Percentiles rank a stretch among this genome's conserved stretches.
phyloP scores from a whole-genome alignment of 2,329 filamentous ascomycete species.

The Calycina herbarum region DNA sequence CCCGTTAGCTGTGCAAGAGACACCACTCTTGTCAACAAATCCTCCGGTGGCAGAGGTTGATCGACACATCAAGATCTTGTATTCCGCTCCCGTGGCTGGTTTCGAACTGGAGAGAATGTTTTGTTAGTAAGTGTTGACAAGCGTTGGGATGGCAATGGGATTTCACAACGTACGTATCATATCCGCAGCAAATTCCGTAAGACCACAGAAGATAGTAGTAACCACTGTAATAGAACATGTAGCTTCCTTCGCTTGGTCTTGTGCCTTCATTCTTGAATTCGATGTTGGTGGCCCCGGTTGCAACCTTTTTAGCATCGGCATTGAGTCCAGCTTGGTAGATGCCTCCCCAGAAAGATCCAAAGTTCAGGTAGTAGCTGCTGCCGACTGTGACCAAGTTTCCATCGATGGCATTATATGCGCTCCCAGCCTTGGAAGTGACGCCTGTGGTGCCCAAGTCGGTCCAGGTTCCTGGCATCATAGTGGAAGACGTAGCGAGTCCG shows the following conservation, averaged over 20 bases:
- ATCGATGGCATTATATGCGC: slow-evolving; percentile 62
- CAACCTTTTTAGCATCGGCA: slow-evolving; percentile 36
- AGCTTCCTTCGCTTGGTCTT: slow-evolving; percentile 57
- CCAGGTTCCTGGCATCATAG: slow-evolving; percentile 56
- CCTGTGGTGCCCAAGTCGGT: slow-evolving; percentile 58
- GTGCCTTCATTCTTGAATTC: slow-evolving; percentile 52
- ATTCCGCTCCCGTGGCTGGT: slow-evolving; percentile 60
- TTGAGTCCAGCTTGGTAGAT: slow-evolving; percentile 59
- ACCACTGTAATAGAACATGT: slow-evolving; percentile 53
- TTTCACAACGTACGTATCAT: slow-evolving; percentile 41
- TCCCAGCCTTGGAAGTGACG: slow-evolving; percentile 45
- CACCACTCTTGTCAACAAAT: slow-evolving; percentile 58
- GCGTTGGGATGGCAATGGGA: not conserved
- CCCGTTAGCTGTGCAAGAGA: slow-evolving; percentile 54
- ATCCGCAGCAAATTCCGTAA: slow-evolving; percentile 61
- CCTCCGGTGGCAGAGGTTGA: slow-evolving; percentile 50
- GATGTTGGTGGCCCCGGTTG: slow-evolving; percentile 46
- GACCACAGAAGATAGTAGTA: slow-evolving; percentile 68
- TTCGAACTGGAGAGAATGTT: slow-evolving; percentile 13
- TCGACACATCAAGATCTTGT: slow-evolving; percentile 66
- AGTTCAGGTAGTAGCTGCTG: slow-evolving; percentile 52
- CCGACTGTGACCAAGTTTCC: slow-evolving; percentile 49
- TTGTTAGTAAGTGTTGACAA: not conserved
- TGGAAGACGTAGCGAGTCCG: slow-evolving; percentile 45
- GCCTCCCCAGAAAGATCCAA: slow-evolving; percentile 69